A percentile compares a stretch with the other conserved stretches of the same genome.
Conservation (phyloP, 164 flowering plant species). For the Stephania cephalantha region DNA sequence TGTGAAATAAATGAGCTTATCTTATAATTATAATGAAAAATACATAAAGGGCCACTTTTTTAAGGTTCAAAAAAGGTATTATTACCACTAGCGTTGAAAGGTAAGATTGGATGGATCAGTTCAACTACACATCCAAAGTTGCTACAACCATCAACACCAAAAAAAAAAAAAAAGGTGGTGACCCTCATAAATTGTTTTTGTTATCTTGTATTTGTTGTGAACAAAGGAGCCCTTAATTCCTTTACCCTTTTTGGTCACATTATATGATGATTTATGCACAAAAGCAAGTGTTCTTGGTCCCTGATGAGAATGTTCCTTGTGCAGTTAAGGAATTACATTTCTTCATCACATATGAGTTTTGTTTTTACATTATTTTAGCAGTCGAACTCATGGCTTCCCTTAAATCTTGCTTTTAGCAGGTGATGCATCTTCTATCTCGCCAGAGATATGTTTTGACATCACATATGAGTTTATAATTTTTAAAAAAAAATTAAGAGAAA, state of each 20-base stretch:
- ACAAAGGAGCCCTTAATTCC: background rate
- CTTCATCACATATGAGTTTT: no score
- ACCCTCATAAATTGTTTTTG: background rate
- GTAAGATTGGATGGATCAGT: constrained; percentile 25
- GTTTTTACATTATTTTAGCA: no score
- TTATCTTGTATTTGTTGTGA: background rate
- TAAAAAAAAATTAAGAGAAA: no score
- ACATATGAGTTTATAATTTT: no score
- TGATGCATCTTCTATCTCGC: no score
- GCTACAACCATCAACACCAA: constrained; percentile 28
- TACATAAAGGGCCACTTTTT: background rate
- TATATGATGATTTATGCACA: no score
- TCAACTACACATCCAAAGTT: constrained; percentile 32
- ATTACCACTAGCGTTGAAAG: background rate
- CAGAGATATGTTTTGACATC: no score
- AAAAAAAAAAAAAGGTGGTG: background rate
- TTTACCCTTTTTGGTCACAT: background rate
- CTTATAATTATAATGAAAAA: background rate
- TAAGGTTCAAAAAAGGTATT: background rate
- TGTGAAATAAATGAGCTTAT: background rate
- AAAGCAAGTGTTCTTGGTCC: no score
- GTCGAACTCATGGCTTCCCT: no score
- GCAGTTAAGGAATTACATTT: no score
- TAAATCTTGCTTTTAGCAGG: no score
- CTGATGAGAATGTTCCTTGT: no score